A percentile compares a stretch with the other conserved stretches of the same genome.
Conservation (phyloP, 805 yeast species). For the Ascoidea tarda region DNA sequence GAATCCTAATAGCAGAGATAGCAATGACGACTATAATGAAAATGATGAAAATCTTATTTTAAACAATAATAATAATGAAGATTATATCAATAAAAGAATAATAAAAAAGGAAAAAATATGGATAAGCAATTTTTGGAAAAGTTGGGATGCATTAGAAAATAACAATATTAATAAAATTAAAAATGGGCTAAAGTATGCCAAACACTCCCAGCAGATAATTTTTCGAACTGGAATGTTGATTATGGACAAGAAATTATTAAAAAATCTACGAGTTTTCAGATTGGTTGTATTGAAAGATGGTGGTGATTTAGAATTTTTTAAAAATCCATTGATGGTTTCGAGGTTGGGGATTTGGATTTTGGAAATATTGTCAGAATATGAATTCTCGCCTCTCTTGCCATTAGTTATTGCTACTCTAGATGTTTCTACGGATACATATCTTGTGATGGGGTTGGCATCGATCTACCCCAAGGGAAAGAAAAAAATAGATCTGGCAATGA, state of each 20-base stretch:
- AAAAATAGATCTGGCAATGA: conserved; percentile 14
- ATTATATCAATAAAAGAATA: conserved; percentile 16
- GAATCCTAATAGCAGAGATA: conserved; percentile 7
- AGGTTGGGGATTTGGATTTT: conserved; percentile 84
- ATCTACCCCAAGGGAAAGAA: conserved; percentile 41
- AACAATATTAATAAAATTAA: conserved; percentile 34
- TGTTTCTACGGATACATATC: conserved; percentile 55
- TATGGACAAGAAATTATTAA: conserved; percentile 68
- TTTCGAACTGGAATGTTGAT: conserved; percentile 85
- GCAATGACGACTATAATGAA: conserved; percentile 8
- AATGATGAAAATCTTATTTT: conserved; percentile 17
- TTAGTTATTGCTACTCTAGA: conserved; percentile 78
- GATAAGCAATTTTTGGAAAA: conserved; percentile 61
- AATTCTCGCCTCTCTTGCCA: conserved; percentile 50
- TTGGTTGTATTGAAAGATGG: conserved; percentile 84
- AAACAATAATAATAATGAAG: conserved; percentile 6
- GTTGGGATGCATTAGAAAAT: conserved; percentile 46
- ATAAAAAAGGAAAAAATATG: conserved; percentile 42
- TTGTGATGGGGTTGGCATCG: conserved; percentile 85
- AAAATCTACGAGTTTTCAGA: conserved; percentile 66
- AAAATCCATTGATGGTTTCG: conserved; percentile 74
- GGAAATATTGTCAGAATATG: conserved; percentile 78
- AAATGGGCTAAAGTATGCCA: conserved; percentile 77
- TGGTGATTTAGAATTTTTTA: conserved; percentile 50
- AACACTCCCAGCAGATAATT: conserved; percentile 64